These are phyloP conservation scores for Wickerhamiella kurtzmanii DNA, from an alignment of 805 yeast species.

Conservation along the genomic window DNA sequence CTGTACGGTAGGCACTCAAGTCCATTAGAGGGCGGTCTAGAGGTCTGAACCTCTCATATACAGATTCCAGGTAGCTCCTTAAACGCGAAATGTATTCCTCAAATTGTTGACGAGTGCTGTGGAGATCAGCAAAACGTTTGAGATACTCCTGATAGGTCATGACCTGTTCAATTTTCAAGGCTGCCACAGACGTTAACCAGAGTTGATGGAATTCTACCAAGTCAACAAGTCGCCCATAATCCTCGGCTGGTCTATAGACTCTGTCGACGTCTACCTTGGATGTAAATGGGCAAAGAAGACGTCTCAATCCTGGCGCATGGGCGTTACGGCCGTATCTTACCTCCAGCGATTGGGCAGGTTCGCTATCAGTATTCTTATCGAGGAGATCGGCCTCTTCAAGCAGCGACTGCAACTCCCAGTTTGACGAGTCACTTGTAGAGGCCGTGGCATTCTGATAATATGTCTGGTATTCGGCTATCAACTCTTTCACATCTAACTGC, in stretches of 20 bases:
- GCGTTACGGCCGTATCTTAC: background rate
- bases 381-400: constrained; percentile 3
- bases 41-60: background rate
- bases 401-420: too few species aligned
- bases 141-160: constrained; percentile 40
- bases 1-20: background rate
- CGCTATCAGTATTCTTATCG: constrained; percentile 1
- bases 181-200: constrained; percentile 23
- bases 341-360: constrained; percentile 1
- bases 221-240: constrained; percentile 43
- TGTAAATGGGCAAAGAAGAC: constrained; percentile 39
- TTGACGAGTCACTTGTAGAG: constrained; percentile 2
- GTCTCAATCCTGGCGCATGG: constrained; percentile 13
- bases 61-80: background rate
- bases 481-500: constrained; percentile 7
- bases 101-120: constrained; percentile 20
- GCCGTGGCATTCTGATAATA: background rate
- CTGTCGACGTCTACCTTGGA: constrained; percentile 35
- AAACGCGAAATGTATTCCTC: constrained; percentile 4
- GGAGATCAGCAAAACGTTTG: constrained; percentile 32
- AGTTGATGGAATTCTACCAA: constrained; percentile 22
- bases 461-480: constrained; percentile 2
- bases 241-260: constrained; percentile 38
- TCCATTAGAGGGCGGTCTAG: background rate
- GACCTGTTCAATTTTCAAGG: too few species aligned